These are phyloP conservation scores for Canavalia ensiformis DNA, from an alignment of 306 rosid species.

Conservation along the genomic window DNA sequence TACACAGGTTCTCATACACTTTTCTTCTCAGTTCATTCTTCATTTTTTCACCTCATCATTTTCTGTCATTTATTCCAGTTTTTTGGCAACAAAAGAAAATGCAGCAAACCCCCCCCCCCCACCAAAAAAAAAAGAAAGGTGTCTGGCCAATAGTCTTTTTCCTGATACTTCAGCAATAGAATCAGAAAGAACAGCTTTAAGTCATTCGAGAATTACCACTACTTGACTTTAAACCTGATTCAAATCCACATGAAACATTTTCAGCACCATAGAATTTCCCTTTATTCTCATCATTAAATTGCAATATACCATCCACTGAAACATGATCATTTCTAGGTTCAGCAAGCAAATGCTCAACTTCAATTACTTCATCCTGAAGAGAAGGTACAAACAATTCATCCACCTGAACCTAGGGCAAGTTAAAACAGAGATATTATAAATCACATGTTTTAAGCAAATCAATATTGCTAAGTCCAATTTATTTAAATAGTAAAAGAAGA, in stretches of 20 bases:
- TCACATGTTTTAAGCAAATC: constrained; percentile 32
- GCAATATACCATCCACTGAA: constrained; percentile 61
- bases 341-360: constrained; percentile 67
- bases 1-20: constrained; percentile 21
- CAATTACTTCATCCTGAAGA: constrained; percentile 64
- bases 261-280: constrained; percentile 57
- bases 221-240: constrained; percentile 58
- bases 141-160: constrained; percentile 7
- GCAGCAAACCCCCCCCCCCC: neutral
- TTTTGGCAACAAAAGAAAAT: constrained; percentile 30
- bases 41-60: constrained; percentile 39
- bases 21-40: constrained; percentile 31
- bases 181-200: constrained; percentile 20
- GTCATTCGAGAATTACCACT: constrained; percentile 51
- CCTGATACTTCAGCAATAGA: constrained; percentile 31
- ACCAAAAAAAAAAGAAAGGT: neutral
- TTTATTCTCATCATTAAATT: constrained; percentile 55
- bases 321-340: constrained; percentile 69
- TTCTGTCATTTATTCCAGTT: constrained; percentile 37
- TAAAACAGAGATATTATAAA: constrained; percentile 36
- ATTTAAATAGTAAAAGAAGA: constrained; percentile 21
- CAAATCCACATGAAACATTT: constrained; percentile 59
- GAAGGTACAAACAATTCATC: constrained; percentile 66
- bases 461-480: neutral
- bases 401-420: constrained; percentile 61